Evolutionary conservation across 2,329 filamentous ascomycete genomes (phyloP), one percentile per base, ranked within the genome.

Genomic region (Curvularia hawaiiensis): DNA sequence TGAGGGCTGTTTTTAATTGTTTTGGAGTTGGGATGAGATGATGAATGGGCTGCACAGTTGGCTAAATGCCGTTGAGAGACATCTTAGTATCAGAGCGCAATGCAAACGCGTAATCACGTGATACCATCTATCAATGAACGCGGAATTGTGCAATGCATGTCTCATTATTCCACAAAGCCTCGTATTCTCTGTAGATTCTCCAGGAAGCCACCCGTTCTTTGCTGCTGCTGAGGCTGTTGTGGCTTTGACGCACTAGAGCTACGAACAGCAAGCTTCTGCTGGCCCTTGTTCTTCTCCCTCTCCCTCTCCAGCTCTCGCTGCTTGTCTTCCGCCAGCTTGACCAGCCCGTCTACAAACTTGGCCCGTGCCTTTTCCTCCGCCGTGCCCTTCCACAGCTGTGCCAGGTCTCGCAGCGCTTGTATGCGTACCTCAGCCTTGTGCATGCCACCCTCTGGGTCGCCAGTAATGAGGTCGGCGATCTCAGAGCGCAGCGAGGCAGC

Each of bases 311-410:
- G 56, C 1, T 74, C 75, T 62, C 74, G 82, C 62, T 80, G 79
- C 64, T 81, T 80, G 24, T 97, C 94, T 71, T 97, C 92, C 1
- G 97, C 91, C 77, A 91, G 84, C 79, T 88, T 92, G 33, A 88
- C 87, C 67, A 99, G 75, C 50, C 84, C 84, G 63, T 98, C 94
- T 18, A 99, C 88, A 72, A 97, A 92, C 69, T 86, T 90, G 10
- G 79, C 79, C 52, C 95, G 83, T 6, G 92, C 91, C 77, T 91
- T 96, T 75, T 98, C 95, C 78, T 99, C 95, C 0, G 91, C 90
- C 2, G 95, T 97, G n/a, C 92, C 92, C 74, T 90, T 94, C 93
- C 95, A 99, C 22, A 99, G 88, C n/a, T 79, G 79, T 4, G 87
- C 86, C 62, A 98, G 78, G 61, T 88, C 84, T 69, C 92, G 88